Base-by-base conservation (phyloP, 768 basidiomycete genomes). In the Mycena filopes region DNA sequence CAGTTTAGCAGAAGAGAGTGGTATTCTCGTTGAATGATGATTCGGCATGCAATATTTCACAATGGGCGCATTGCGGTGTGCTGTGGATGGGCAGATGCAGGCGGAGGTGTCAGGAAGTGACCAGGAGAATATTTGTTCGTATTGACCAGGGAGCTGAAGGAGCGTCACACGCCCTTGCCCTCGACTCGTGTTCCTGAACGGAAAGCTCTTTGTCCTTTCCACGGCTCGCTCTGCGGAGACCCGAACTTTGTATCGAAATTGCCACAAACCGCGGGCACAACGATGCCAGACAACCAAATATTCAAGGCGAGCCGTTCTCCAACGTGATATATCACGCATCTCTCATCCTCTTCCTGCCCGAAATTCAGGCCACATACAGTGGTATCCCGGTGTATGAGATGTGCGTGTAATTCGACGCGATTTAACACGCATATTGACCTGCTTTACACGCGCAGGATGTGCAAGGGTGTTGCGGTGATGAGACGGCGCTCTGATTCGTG, bases 401-500 rank as follows among this genome's bases (percentile, higher is more conserved):
- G 94, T 94, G 75, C 73, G 91, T 82, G 40, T 29, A 53, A 53
- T 70, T 75, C 66, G 74, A 77, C 82, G 72, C 80, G 79, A 73
- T 58, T 71, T 57, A 69, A 74, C 72, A 77, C 78, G 77, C 72
- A 61, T 73, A 66, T 77, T 81, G 69, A 77, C 68, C 71, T 50
- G 66, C 67, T 72, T 70, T 73, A 79, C 80, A 78, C 83, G 83
- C 75, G 70, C 70, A 95, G 94, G 93, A 94, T 95, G 90, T 93
- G 89, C 82, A 94, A 95, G 75, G 91, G 93, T 56, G 93, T 99
- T 74, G 97, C 98, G 57, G 95, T 99, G 66, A 99, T 99, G 98
- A 89, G 97, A 50, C 87, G 98, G 73, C 91, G 96, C 76, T 86
- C 94, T 40, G 98, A 99, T 80, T 93, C 92, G 43, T 99, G 98